Conservation (phyloP, 805 yeast genomes). For the Ogataea thermomethanolica region DNA sequence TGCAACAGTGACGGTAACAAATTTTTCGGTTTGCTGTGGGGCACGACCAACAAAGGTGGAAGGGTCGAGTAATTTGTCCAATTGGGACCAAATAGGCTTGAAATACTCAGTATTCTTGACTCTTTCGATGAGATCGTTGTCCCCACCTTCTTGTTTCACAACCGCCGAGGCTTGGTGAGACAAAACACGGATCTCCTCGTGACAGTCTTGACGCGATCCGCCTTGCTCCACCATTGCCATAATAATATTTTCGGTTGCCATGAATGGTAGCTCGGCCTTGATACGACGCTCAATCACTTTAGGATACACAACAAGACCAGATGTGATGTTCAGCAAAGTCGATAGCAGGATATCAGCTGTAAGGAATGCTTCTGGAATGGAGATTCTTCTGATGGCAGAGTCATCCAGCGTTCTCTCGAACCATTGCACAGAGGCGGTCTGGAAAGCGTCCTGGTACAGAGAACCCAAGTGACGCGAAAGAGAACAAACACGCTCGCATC, state of each 20-base stretch:
- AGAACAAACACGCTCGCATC: slow-evolving; percentile 99
- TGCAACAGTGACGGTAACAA: slow-evolving; percentile 78
- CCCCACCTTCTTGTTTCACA: slow-evolving; percentile 98
- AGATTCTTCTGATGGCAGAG: slow-evolving; percentile 95
- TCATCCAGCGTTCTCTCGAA: slow-evolving; percentile 98
- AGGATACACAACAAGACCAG: slow-evolving; percentile 96
- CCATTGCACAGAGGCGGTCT: slow-evolving; percentile 98
- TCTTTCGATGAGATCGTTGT: slow-evolving; percentile 92
- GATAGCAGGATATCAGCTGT: slow-evolving; percentile 91
- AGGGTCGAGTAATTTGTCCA: slow-evolving; percentile 82
- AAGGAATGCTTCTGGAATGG: slow-evolving; percentile 93
- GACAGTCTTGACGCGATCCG: slow-evolving; percentile 97
- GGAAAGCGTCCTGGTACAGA: slow-evolving; percentile 86
- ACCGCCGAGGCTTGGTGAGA: slow-evolving; percentile 97
- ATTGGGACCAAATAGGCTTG: slow-evolving; percentile 81
- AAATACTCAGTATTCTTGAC: slow-evolving; percentile 74
- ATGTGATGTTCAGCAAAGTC: slow-evolving; percentile 85
- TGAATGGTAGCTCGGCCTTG: slow-evolving; percentile 91
- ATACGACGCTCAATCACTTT: slow-evolving; percentile 98
- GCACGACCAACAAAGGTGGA: slow-evolving; percentile 97
- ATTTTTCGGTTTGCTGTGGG: slow-evolving; percentile 95
- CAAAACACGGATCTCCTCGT: slow-evolving; percentile 93
- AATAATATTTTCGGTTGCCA: slow-evolving; percentile 98
- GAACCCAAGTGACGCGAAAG: slow-evolving; percentile 93
- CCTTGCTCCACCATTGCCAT: slow-evolving; percentile 99